Percentiles rank a stretch among this genome's conserved stretches.
phyloP scores from a whole-genome alignment of 768 basidiomycete genomes.

The Heimioporus sp. region DNA sequence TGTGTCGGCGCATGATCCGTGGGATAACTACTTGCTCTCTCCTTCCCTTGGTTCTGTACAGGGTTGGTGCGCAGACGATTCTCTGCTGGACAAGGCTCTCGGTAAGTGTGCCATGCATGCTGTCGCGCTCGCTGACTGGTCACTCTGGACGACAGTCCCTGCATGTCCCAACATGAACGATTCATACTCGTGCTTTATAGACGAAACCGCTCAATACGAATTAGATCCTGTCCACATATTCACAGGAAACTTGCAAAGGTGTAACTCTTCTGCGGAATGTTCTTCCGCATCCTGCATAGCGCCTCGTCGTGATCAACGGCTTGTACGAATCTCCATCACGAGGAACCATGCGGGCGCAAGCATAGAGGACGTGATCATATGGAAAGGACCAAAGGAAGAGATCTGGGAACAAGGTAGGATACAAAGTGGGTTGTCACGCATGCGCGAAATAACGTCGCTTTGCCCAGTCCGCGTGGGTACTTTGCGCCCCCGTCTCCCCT shows the following conservation, averaged over 20 bases:
- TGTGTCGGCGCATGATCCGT: constrained; percentile 31
- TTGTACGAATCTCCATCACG: constrained; percentile 55
- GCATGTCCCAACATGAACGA: constrained; percentile 6
- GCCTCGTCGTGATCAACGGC: constrained; percentile 46
- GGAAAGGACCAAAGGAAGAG: constrained; percentile 69
- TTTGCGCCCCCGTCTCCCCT: constrained; percentile 37
- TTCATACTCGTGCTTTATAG: constrained; percentile 43
- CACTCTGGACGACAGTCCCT: constrained; percentile 2
- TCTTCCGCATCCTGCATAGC: constrained; percentile 48
- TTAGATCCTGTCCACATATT: constrained; percentile 58
- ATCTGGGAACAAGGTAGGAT: constrained; percentile 60
- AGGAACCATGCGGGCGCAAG: not conserved
- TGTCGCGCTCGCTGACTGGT: not conserved
- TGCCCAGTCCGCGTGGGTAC: constrained; percentile 50
- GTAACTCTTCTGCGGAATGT: constrained; percentile 39
- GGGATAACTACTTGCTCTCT: constrained; percentile 46
- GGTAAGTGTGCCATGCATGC: constrained; percentile 8
- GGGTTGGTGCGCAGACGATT: constrained; percentile 65
- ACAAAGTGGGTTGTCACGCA: constrained; percentile 7
- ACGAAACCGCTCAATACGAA: constrained; percentile 40
- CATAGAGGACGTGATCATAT: constrained; percentile 50
- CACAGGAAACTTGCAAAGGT: constrained; percentile 35
- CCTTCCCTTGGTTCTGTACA: constrained; percentile 11
- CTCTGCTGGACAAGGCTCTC: constrained; percentile 23
- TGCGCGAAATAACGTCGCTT: not conserved